phyloP scores from a whole-genome alignment of 257 asterid genomes.

The Linderniella brevidens region DNA sequence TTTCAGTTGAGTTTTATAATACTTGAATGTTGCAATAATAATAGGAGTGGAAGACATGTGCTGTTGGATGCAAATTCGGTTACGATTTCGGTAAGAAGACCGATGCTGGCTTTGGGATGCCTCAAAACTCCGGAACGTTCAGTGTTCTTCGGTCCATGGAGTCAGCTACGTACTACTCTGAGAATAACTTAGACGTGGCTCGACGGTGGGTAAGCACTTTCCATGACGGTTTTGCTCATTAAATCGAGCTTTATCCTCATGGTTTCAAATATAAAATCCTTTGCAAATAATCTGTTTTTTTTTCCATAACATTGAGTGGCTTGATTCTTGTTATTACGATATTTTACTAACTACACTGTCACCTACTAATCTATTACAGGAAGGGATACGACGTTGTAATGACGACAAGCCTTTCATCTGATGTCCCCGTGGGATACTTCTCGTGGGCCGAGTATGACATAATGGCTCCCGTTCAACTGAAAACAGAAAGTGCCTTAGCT shows the following conservation, averaged over 20 bases:
- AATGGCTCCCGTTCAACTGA: conserved; percentile 87
- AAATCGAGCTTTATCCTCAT: background rate
- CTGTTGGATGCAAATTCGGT: conserved; percentile 71
- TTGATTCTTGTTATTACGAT: background rate
- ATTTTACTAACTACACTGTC: background rate
- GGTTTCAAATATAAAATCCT: background rate
- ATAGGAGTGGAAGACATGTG: conserved; percentile 63
- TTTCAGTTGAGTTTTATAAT: background rate
- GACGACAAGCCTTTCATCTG: conserved; percentile 98
- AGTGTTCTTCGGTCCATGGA: conserved; percentile 88
- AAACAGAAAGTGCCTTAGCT: conserved; percentile 61
- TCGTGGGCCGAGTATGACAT: conserved; percentile 97
- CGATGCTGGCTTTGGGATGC: conserved; percentile 64
- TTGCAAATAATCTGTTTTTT: background rate
- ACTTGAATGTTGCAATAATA: conserved; percentile 6
- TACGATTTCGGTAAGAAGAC: conserved; percentile 20
- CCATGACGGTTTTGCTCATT: conserved; percentile 17
- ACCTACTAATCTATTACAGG: conserved; percentile 18
- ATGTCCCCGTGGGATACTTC: conserved; percentile 97
- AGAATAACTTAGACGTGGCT: conserved; percentile 55
- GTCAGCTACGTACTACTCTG: conserved; percentile 60
- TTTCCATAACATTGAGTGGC: background rate
- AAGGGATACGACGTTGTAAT: conserved; percentile 65
- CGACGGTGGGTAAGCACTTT: conserved; percentile 96
- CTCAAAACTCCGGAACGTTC: conserved; percentile 27